A percentile compares a stretch with the other conserved stretches of the same genome.
Conservation (phyloP, 2,329 filamentous ascomycete species). For the Trichoderma atrobrunneum region DNA sequence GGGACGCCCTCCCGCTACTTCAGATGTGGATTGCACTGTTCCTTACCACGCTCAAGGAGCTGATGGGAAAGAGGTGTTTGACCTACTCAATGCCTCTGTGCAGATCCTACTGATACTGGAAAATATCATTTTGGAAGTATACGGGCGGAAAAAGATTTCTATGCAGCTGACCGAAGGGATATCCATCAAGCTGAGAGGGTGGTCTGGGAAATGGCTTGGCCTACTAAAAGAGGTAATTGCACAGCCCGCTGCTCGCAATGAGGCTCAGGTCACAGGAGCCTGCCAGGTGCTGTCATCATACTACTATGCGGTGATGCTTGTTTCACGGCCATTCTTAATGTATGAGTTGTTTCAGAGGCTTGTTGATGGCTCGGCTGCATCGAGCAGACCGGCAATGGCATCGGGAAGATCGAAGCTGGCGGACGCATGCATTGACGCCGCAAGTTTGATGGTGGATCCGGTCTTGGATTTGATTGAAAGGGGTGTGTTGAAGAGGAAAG, state of each 20-base stretch:
- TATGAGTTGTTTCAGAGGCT: slow-evolving; percentile 50
- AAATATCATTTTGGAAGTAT: slow-evolving; percentile 50
- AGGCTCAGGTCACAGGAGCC: slow-evolving; percentile 42
- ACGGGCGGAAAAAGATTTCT: slow-evolving; percentile 52
- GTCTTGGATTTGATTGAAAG: slow-evolving; percentile 45
- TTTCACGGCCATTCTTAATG: slow-evolving; percentile 55
- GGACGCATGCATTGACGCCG: slow-evolving; percentile 55
- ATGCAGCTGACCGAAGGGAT: slow-evolving; percentile 53
- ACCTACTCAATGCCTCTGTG: slow-evolving; percentile 50
- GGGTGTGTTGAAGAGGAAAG: slow-evolving; percentile 41
- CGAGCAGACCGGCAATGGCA: slow-evolving; percentile 26
- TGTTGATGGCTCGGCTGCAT: slow-evolving; percentile 32
- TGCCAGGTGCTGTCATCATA: slow-evolving; percentile 53
- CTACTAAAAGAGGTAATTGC: slow-evolving; percentile 41
- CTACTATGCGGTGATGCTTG: slow-evolving; percentile 57
- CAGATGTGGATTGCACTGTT: slow-evolving; percentile 54
- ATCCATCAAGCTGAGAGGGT: slow-evolving; percentile 50
- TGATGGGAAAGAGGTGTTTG: slow-evolving; percentile 39
- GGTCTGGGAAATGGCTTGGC: slow-evolving; percentile 49
- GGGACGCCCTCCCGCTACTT: slow-evolving; percentile 53
- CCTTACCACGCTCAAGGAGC: slow-evolving; percentile 40
- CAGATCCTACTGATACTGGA: slow-evolving; percentile 53
- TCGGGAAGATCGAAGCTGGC: slow-evolving; percentile 50
- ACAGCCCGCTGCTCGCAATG: slow-evolving; percentile 18
- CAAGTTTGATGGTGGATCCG: slow-evolving; percentile 51